Conservation (phyloP, 2,329 filamentous ascomycete species). For the Fusarium udum region DNA sequence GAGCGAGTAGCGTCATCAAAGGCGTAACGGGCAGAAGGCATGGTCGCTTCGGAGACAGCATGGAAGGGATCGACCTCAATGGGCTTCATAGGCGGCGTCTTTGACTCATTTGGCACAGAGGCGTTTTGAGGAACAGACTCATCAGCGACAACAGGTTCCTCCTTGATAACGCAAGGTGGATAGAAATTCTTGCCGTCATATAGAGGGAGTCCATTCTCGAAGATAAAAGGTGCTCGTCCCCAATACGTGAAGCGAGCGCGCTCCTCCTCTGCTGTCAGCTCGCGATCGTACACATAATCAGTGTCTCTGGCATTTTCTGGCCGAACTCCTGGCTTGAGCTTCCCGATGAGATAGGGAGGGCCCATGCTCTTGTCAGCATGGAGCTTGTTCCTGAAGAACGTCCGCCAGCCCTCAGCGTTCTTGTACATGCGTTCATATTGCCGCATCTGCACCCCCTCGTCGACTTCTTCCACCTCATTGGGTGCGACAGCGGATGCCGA, state of each 20-base stretch:
- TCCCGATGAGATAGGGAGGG: constrained; percentile 65
- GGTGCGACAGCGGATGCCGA: constrained; percentile 25
- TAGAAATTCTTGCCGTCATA: constrained; percentile 74
- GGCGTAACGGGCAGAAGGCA: constrained; percentile 30
- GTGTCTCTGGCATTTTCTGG: constrained; percentile 53
- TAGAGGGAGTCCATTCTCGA: constrained; percentile 65
- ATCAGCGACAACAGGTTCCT: constrained; percentile 23
- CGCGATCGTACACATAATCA: constrained; percentile 65
- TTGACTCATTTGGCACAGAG: neutral
- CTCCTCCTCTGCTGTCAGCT: constrained; percentile 67
- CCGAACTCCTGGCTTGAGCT: constrained; percentile 56
- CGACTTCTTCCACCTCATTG: constrained; percentile 17
- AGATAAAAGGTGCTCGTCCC: constrained; percentile 63
- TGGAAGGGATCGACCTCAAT: constrained; percentile 31
- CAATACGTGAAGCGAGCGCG: constrained; percentile 69
- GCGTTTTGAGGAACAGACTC: neutral
- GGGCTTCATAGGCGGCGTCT: neutral
- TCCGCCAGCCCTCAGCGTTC: constrained; percentile 32
- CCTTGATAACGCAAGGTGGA: constrained; percentile 62
- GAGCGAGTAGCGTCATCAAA: constrained; percentile 48
- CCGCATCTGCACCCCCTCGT: constrained; percentile 7
- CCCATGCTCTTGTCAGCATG: constrained; percentile 22
- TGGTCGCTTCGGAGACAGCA: constrained; percentile 14
- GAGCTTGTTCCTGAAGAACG: constrained; percentile 36
- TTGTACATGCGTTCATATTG: constrained; percentile 14